Base-by-base conservation (phyloP, 495 filamentous ascomycete species). In the Tuber brumale region DNA sequence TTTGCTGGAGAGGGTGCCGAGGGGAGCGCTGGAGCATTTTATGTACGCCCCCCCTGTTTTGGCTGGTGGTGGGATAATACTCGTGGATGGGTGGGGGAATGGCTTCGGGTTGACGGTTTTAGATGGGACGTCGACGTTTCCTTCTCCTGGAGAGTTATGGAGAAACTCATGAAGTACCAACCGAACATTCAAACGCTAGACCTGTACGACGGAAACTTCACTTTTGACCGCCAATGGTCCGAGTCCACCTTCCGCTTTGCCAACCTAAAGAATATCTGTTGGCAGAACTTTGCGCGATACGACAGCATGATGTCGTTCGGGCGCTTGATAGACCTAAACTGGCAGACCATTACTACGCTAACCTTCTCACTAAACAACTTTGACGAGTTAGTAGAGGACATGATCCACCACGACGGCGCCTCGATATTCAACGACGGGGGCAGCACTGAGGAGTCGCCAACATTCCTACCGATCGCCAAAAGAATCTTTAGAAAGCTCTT, bases 61-160 rank as follows among this genome's bases (percentile, higher is more conserved):
- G n/a, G 12, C 23, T 5, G n/a, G 51, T 61, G 51, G 51, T 37
- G 12, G n/a, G 10, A 9, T 27, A 14, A 5, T 9, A 19, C 18
- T 10, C 3, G 18, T 37, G 23, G 7, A 12, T 45, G 9, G 27
- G 10, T 14, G 44, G 16, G 23, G 35, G 43, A 37, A 42, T 61
- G 44, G 27, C 41, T 61, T n/a, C 27, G 51, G 51, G 51, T 27
- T 61, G 10, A 61, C 51, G 9, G 3, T 31, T 61, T 31, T 61
- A 61, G 51, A 61, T 61, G 75, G 72, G 72, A 75, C 69, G 46
- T 76, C 46, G 44, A 76, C 45, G 42, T 73, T 18, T 76, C 66
- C 69, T 76, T 76, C 75, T 76, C 75, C 31, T 76, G 75, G 75
- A 76, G 31, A 2, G 71, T 76, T 75, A 75, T 57, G 19, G 75